These are phyloP conservation scores for Bolboschoenoplectus hybrid DNA, from an alignment of 202 grass and related monocot genomes.

Conservation along the genomic window DNA sequence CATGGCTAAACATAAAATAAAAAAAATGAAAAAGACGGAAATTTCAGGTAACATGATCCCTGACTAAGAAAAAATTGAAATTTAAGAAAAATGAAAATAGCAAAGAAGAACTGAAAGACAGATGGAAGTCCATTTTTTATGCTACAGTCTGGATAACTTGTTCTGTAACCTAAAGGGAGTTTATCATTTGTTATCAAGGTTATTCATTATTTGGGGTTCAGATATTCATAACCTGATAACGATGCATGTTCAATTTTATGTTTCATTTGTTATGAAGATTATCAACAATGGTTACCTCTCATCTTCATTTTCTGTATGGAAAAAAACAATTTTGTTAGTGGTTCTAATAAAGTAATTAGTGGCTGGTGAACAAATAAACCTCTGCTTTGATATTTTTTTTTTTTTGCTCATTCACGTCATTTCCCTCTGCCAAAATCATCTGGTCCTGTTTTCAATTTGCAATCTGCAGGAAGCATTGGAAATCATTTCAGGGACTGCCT, in stretches of 20 bases:
- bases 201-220: background rate
- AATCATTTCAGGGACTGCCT: background rate
- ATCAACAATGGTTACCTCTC: too few relatives aligned
- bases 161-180: background rate
- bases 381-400: too few relatives aligned
- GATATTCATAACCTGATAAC: background rate
- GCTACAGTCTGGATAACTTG: background rate
- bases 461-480: constrained; percentile 11
- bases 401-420: background rate
- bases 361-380: background rate
- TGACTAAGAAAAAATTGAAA: background rate
- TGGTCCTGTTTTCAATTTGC: background rate
- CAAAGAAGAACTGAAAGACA: background rate
- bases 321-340: too few relatives aligned
- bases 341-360: background rate
- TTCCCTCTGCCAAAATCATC: background rate
- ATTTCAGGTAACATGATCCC: constrained; percentile 9
- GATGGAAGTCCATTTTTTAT: background rate
- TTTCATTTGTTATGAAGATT: too few relatives aligned
- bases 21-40: background rate
- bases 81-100: constrained; percentile 2
- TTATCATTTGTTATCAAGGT: background rate
- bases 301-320: too few relatives aligned
- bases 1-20: background rate
- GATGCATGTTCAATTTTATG: background rate